Conservation (phyloP, 352 stramenopile species). For the Phytophthora macrochlamydospora region DNA sequence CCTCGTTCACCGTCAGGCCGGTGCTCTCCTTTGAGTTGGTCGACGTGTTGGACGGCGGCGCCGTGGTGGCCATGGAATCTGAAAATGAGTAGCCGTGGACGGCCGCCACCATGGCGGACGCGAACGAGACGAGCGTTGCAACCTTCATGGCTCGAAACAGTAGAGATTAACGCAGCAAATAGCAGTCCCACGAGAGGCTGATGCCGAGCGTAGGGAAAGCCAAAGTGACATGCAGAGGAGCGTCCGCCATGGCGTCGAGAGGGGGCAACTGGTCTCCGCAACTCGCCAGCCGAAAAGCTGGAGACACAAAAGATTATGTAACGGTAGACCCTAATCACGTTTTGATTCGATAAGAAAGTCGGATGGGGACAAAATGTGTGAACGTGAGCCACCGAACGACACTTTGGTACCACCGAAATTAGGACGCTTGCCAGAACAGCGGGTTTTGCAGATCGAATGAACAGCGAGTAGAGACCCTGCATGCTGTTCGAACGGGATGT, state of each 20-base stretch:
- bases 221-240: slow-evolving; percentile 31
- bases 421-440: slow-evolving; percentile 24
- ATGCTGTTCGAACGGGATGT: slow-evolving; percentile 35
- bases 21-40: slow-evolving; percentile 17
- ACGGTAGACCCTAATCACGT: background rate
- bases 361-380: background rate
- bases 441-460: slow-evolving; percentile 4
- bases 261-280: no score
- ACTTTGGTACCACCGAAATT: background rate
- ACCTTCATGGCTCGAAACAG: slow-evolving; percentile 19
- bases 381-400: background rate
- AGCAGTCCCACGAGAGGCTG: slow-evolving; percentile 4
- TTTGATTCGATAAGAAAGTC: slow-evolving; percentile 1
- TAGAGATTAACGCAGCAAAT: slow-evolving; percentile 7
- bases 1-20: slow-evolving; percentile 21
- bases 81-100: slow-evolving; percentile 36
- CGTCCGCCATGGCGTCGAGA: background rate
- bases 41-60: background rate
- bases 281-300: background rate
- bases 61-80: slow-evolving; percentile 18
- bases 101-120: slow-evolving; percentile 15
- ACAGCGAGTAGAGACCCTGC: slow-evolving; percentile 1
- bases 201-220: slow-evolving; percentile 18
- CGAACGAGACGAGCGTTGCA: slow-evolving; percentile 19
- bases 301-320: slow-evolving; percentile 8